Evolutionary conservation across 2,329 filamentous ascomycete species (phyloP).

Genomic region (Dactylellina cionopaga): DNA sequence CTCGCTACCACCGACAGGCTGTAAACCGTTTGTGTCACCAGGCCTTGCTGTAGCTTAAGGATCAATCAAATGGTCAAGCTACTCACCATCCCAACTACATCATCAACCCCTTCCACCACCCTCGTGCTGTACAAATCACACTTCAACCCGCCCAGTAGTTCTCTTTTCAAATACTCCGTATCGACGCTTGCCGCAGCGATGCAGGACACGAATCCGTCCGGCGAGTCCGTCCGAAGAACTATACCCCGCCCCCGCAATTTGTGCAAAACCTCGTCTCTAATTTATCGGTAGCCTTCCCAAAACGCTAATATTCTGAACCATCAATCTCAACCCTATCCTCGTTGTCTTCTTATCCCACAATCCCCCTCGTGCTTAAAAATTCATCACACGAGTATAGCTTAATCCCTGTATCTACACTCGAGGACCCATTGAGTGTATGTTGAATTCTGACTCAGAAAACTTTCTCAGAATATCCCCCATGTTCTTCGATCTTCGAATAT

Average conservation of each 20-base stretch:
- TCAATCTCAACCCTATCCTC: no score
- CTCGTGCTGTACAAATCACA: constrained; percentile 12
- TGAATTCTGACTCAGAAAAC: no score
- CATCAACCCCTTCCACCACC: constrained; percentile 28
- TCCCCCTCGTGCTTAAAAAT: no score
- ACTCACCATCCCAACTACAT: constrained; percentile 26
- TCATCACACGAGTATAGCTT: no score
- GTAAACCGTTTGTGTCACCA: not conserved
- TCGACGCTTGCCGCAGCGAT: constrained; percentile 16
- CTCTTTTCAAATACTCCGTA: constrained; percentile 11
- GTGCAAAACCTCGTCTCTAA: constrained; percentile 36
- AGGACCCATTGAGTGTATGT: no score
- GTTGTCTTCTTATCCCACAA: no score
- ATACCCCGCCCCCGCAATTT: constrained; percentile 30
- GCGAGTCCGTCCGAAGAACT: constrained; percentile 15
- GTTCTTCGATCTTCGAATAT: no score
- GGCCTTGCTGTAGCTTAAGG: not conserved
- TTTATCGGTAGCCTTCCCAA: no score
- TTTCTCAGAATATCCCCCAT: no score
- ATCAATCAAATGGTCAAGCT: not conserved
- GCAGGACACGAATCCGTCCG: not conserved
- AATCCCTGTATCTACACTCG: no score
- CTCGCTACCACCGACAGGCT: not conserved
- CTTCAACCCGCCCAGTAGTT: constrained; percentile 9
- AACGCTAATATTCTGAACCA: no score